Percentiles rank a stretch among this genome's conserved stretches.
Conservation (phyloP, 176 grass and related monocot genomes). For the Ananas comosus region DNA sequence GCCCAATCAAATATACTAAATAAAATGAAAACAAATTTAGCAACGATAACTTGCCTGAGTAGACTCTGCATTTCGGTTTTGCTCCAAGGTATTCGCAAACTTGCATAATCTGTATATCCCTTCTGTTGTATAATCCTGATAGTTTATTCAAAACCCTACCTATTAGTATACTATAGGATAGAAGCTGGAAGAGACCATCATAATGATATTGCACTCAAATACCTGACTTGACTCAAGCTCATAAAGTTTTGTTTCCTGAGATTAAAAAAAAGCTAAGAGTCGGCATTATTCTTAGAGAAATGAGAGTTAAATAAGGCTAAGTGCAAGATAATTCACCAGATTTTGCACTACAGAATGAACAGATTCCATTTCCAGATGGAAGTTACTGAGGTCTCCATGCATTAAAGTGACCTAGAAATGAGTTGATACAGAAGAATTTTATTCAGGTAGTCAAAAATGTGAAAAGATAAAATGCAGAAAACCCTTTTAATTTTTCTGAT, state of each 20-base stretch:
- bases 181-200: background rate
- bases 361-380: conserved; percentile 73
- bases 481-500: background rate
- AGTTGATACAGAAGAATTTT: conserved; percentile 3
- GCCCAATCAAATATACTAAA: background rate
- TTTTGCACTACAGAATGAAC: conserved; percentile 78
- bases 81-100: conserved; percentile 70
- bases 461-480: background rate
- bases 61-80: conserved; percentile 40
- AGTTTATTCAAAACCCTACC: conserved; percentile 18
- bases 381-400: conserved; percentile 58
- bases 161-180: conserved; percentile 7
- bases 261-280: conserved; percentile 28
- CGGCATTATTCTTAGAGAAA: conserved; percentile 17
- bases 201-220: conserved; percentile 18
- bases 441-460: background rate
- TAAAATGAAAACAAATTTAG: conserved; percentile 8
- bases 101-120: conserved; percentile 77
- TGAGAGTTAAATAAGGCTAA: background rate
- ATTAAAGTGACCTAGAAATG: conserved; percentile 53
- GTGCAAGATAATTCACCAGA: conserved; percentile 40
- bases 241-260: conserved; percentile 81
- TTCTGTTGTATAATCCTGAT: conserved; percentile 56
- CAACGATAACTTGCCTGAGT: conserved; percentile 34
- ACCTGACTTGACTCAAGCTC: conserved; percentile 66